Percentiles rank a stretch among this genome's conserved stretches.
Conservation (phyloP, 2,329 filamentous ascomycete genomes). For the Sclerotinia nivalis region DNA sequence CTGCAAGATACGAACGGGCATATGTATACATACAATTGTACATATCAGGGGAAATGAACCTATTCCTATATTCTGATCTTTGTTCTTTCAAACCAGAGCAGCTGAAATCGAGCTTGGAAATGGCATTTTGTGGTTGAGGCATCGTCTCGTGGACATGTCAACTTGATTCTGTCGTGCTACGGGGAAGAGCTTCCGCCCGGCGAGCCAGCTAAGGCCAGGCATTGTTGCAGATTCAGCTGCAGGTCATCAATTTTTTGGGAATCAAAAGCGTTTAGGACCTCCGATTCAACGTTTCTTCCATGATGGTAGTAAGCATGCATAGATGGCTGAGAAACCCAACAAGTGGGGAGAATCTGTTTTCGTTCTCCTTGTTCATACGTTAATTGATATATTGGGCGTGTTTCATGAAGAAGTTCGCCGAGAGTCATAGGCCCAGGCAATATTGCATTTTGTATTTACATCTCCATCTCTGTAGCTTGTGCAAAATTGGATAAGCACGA, state of each 20-base stretch:
- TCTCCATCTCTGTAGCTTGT: neutral
- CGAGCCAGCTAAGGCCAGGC: constrained; percentile 14
- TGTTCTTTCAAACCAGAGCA: constrained; percentile 7
- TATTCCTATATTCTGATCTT: neutral
- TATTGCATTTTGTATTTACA: constrained; percentile 16
- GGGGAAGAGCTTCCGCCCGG: constrained; percentile 24
- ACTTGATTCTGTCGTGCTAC: constrained; percentile 24
- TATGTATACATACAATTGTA: constrained; percentile 16
- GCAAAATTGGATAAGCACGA: constrained; percentile 2
- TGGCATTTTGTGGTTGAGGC: constrained; percentile 15
- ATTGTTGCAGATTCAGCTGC: constrained; percentile 24
- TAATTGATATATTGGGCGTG: constrained; percentile 9
- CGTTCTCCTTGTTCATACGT: constrained; percentile 16
- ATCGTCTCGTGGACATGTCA: constrained; percentile 17
- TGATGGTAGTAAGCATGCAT: constrained; percentile 22
- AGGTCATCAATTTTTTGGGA: constrained; percentile 24
- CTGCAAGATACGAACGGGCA: constrained; percentile 16
- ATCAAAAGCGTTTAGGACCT: constrained; percentile 18
- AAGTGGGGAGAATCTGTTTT: constrained; percentile 12
- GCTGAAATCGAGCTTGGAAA: constrained; percentile 12
- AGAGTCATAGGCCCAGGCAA: constrained; percentile 9
- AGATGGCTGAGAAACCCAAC: constrained; percentile 11
- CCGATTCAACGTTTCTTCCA: constrained; percentile 16
- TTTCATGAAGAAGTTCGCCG: constrained; percentile 20
- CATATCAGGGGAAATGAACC: constrained; percentile 9